Base-by-base conservation (phyloP, 306 rosid species). In the Geum urbanum region DNA sequence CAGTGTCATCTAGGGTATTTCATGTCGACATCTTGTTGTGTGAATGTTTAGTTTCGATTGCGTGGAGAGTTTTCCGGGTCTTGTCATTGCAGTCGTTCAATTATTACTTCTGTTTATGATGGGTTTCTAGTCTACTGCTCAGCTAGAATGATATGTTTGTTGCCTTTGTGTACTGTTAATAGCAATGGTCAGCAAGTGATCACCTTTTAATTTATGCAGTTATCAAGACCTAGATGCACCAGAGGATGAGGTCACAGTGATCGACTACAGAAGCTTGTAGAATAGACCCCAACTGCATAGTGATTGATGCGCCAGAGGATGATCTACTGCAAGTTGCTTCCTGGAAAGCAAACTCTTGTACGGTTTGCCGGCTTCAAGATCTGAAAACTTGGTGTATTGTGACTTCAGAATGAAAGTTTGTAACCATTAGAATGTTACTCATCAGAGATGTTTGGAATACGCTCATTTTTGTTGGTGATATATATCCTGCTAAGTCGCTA, bases 181-280 rank as follows among this genome's bases (percentile, higher is more conserved):
- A 6, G 0, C 24, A 72, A 47, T 61, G 18, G 9, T 10, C 8
- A 0, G 61, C n/a, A 22, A 22, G 61, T 55, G 35, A 57, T 24
- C 4, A 5, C 20, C 20, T 27, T 49, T 66, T 40, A 37, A 54
- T 53, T 77, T 76, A 70, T 69, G 83, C 94, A 94, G 98, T 77
- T 94, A 94, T 79, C 97, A 90, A 87, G 98, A 94, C 76, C 81
- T 94, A 74, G 98, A 94, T 76, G 98, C 95, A 12, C 98, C 96
- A 0, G 98, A 94, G 39, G 98, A 94, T 57, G 98, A 94, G 80
- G 97, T 94, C 71, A 90, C 98, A 2, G 98, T 94, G 85, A 94
- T 94, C 76, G 98, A 94, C 75, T 94, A 94, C 78, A 80, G 98
- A 81, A 94, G 98, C 83, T 88, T 94, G 85, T 94, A 88, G 84